phyloP scores from a whole-genome alignment of 768 basidiomycete species.

The Termitomyces eurrhizus region DNA sequence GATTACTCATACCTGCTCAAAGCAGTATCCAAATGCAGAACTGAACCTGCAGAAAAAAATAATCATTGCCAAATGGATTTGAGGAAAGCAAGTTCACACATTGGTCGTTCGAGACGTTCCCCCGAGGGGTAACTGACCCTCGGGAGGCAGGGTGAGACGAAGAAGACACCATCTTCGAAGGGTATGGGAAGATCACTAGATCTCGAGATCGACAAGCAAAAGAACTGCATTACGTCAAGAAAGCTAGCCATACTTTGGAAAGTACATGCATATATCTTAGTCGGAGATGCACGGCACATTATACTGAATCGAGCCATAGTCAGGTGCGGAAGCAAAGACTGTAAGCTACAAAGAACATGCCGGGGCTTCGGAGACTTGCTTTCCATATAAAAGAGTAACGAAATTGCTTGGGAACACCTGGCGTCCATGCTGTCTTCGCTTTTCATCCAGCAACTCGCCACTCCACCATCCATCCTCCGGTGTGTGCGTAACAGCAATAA shows the following conservation, averaged over 20 bases:
- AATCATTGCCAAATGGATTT: slow-evolving; percentile 1
- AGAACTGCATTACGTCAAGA: too few relatives aligned
- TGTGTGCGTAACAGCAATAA: slow-evolving; percentile 91
- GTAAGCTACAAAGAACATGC: not conserved
- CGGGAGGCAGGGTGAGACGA: slow-evolving; percentile 15
- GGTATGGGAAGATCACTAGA: not conserved
- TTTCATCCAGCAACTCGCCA: slow-evolving; percentile 77
- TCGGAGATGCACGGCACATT: not conserved
- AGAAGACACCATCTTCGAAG: slow-evolving; percentile 1
- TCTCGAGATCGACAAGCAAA: not conserved
- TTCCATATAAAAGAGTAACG: slow-evolving; percentile 21
- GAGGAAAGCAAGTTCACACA: slow-evolving; percentile 27
- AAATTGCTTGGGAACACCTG: slow-evolving; percentile 90
- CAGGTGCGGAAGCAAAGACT: too few relatives aligned
- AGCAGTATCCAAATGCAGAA: too few relatives aligned
- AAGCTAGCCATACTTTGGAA: too few relatives aligned
- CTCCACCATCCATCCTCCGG: slow-evolving; percentile 99
- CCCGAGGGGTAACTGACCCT: slow-evolving; percentile 21
- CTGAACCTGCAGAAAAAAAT: too few relatives aligned
- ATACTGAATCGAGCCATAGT: not conserved
- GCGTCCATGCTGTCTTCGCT: slow-evolving; percentile 62
- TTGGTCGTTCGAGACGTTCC: slow-evolving; percentile 24
- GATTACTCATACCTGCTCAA: too few relatives aligned
- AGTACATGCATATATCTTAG: too few relatives aligned
- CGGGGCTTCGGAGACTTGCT: not conserved